Percentiles rank a stretch among this genome's conserved stretches.
phyloP scores from a whole-genome alignment of 805 yeast species.

The Yamadazyma scolyti region DNA sequence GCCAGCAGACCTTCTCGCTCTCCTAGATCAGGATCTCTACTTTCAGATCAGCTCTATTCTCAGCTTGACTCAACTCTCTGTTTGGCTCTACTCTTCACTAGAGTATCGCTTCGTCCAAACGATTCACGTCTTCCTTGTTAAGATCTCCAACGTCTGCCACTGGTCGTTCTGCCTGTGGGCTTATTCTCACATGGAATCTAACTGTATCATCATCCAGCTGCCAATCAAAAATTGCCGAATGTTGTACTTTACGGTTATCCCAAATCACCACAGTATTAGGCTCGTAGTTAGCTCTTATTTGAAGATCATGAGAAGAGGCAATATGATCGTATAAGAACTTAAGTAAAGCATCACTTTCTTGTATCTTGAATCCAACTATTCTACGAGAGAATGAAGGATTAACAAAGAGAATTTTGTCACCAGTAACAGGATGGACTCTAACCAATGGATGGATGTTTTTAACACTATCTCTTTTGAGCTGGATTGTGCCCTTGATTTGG shows the following conservation, averaged over 20 bases:
- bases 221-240: conserved; percentile 33
- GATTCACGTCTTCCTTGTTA: too few relatives aligned
- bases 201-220: conserved; percentile 18
- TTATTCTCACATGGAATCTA: conserved; percentile 29
- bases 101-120: too few relatives aligned
- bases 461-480: conserved; percentile 28
- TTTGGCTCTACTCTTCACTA: too few relatives aligned
- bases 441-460: too few relatives aligned
- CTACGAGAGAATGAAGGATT: conserved; percentile 29
- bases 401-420: conserved; percentile 27
- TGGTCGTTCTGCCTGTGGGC: conserved; percentile 35
- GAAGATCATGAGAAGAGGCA: conserved; percentile 28
- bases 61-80: too few relatives aligned
- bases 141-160: too few relatives aligned
- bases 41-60: too few relatives aligned
- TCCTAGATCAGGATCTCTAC: too few relatives aligned
- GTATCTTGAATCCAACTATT: conserved; percentile 30
- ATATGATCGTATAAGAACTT: conserved; percentile 28
- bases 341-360: conserved; percentile 28
- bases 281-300: conserved; percentile 30
- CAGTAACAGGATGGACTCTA: conserved; percentile 34
- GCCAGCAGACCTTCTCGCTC: too few relatives aligned
- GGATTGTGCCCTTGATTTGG: conserved; percentile 22
- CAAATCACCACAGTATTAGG: too few relatives aligned
- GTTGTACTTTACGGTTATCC: conserved; percentile 31